phyloP scores from a whole-genome alignment of 192 early-diverging fungal species.

The Linnemannia elongata region DNA sequence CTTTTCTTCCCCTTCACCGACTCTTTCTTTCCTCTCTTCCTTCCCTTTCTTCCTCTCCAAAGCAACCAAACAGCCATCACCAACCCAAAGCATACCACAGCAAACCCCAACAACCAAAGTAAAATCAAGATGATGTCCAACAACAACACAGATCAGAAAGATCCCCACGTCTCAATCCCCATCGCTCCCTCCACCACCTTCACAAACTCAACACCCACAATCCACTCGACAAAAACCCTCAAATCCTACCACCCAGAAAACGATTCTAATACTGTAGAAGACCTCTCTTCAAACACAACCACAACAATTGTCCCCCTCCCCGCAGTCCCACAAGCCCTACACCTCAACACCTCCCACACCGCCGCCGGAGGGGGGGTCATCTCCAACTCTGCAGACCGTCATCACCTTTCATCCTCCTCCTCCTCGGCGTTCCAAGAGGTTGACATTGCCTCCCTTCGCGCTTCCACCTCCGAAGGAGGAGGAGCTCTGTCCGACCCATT shows the following conservation, averaged over 20 bases:
- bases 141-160: neutral
- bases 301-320: neutral
- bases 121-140: neutral
- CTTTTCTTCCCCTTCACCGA: no score
- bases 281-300: neutral
- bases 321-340: neutral
- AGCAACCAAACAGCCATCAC: neutral
- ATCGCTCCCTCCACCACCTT: neutral
- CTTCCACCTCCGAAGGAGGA: neutral
- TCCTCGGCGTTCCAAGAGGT: neutral
- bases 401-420: neutral
- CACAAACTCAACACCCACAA: neutral
- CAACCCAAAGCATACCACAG: neutral
- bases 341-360: neutral
- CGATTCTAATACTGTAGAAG: neutral
- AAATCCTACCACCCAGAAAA: neutral
- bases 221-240: neutral
- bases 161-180: neutral
- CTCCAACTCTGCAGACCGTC: neutral
- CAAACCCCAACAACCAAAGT: neutral
- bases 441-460: neutral
- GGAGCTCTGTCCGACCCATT: neutral
- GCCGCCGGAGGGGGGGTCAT: neutral
- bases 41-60: neutral
- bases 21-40: neutral